phyloP scores from a whole-genome alignment of 2,329 filamentous ascomycete genomes.

The Cladosporium sp. region DNA sequence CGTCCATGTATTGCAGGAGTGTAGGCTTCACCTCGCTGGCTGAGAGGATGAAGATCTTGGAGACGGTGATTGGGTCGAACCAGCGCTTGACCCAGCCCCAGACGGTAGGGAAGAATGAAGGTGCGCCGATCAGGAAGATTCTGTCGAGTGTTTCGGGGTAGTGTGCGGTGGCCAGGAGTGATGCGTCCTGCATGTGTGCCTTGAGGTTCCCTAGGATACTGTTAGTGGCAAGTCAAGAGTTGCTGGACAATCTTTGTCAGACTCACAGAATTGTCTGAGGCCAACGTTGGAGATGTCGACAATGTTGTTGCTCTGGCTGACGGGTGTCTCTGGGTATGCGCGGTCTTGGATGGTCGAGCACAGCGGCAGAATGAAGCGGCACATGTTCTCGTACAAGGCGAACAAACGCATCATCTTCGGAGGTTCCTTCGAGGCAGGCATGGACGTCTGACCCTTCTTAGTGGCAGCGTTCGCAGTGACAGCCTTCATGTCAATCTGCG shows the following conservation, averaged over 20 bases:
- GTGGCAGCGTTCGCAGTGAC: slow-evolving; percentile 76
- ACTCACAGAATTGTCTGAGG: slow-evolving; percentile 71
- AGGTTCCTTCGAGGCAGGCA: slow-evolving; percentile 65
- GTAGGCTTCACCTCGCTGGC: slow-evolving; percentile 73
- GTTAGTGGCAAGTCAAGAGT: slow-evolving; percentile 49
- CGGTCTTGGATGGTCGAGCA: slow-evolving; percentile 75
- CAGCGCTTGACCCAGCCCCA: slow-evolving; percentile 95
- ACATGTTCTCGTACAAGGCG: slow-evolving; percentile 90
- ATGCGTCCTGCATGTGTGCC: slow-evolving; percentile 89
- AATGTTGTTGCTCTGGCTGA: slow-evolving; percentile 91
- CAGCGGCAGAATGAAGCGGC: slow-evolving; percentile 81
- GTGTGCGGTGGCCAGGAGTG: slow-evolving; percentile 83
- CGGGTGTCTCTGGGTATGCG: slow-evolving; percentile 75
- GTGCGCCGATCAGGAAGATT: slow-evolving; percentile 86
- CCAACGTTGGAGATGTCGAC: slow-evolving; percentile 88
- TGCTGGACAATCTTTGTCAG: too few relatives aligned
- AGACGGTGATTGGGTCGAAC: slow-evolving; percentile 47
- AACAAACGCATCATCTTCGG: slow-evolving; percentile 82
- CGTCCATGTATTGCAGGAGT: slow-evolving; percentile 78
- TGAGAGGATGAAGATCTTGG: slow-evolving; percentile 91
- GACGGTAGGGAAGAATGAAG: slow-evolving; percentile 86
- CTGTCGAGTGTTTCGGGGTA: slow-evolving; percentile 92
- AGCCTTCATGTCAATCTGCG: slow-evolving; percentile 77
- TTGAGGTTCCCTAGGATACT: slow-evolving; percentile 67
- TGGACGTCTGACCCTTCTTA: slow-evolving; percentile 52